phyloP scores from a whole-genome alignment of 805 yeast species.

The Metschnikowia matae region DNA sequence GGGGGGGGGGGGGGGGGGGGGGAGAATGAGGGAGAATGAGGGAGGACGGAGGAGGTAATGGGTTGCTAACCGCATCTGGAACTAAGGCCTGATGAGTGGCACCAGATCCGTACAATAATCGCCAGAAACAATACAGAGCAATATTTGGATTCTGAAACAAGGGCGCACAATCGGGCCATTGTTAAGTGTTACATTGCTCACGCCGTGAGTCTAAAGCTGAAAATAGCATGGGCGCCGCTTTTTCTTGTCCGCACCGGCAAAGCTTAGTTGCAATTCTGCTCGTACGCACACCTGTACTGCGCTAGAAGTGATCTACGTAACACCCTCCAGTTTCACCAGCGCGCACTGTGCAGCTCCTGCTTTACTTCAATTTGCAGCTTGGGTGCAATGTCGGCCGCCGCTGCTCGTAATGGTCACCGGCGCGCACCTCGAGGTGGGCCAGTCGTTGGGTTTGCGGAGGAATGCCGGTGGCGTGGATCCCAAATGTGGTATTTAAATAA shows the following conservation, averaged over 20 bases:
- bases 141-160: neutral
- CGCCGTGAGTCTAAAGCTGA: neutral
- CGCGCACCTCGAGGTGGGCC: slow-evolving; percentile 4
- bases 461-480: neutral
- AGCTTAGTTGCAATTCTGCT: neutral
- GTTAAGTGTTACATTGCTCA: neutral
- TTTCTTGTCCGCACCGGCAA: neutral
- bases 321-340: slow-evolving; percentile 3
- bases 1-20: no score
- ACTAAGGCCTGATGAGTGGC: neutral
- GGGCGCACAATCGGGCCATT: neutral
- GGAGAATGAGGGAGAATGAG: no score
- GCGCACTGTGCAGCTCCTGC: slow-evolving; percentile 3
- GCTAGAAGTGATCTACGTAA: slow-evolving; percentile 1
- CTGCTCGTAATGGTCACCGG: neutral
- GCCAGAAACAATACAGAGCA: neutral
- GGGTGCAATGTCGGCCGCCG: slow-evolving; percentile 1
- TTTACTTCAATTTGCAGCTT: slow-evolving; percentile 4
- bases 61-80: neutral
- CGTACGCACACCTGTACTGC: slow-evolving; percentile 4
- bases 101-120: neutral
- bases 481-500: no score
- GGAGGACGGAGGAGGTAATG: neutral
- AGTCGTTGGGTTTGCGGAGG: neutral
- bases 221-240: neutral